Evolutionary conservation across 2,329 filamentous ascomycete species (phyloP).

Genomic region (Westerdykella aurantiaca): DNA sequence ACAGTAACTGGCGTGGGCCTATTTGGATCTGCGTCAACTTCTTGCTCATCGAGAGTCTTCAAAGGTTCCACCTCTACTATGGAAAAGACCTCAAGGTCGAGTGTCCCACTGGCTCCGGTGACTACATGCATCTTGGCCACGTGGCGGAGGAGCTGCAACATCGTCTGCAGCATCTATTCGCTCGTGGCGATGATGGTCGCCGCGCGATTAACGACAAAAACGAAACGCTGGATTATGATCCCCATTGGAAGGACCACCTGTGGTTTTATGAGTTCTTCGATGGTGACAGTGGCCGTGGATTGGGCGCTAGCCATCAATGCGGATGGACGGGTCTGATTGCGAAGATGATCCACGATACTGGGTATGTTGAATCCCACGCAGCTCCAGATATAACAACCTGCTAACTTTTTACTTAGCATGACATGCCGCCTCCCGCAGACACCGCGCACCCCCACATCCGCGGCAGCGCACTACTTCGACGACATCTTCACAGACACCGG

Average conservation of each 20-base stretch:
- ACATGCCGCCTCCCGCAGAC: slow-evolving; percentile 90
- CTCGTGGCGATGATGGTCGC: slow-evolving; percentile 74
- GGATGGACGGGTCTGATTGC: slow-evolving; percentile 95
- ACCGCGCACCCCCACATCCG: slow-evolving; percentile 75
- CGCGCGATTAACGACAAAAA: slow-evolving; percentile 83
- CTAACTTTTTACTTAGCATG: slow-evolving; percentile 54
- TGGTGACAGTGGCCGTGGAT: slow-evolving; percentile 78
- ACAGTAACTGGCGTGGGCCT: slow-evolving; percentile 94
- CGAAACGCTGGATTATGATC: slow-evolving; percentile 82
- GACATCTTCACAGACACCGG: slow-evolving; percentile 64
- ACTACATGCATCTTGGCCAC: slow-evolving; percentile 92
- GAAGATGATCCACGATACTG: slow-evolving; percentile 95
- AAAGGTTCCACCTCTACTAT: slow-evolving; percentile 95
- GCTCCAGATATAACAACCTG: neutral
- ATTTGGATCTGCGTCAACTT: slow-evolving; percentile 98
- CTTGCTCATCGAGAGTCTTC: slow-evolving; percentile 85
- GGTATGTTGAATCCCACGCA: slow-evolving; percentile 53
- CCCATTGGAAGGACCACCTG: slow-evolving; percentile 85
- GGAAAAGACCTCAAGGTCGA: slow-evolving; percentile 83
- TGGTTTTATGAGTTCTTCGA: slow-evolving; percentile 99
- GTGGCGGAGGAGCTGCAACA: slow-evolving; percentile 95
- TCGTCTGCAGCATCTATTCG: slow-evolving; percentile 85
- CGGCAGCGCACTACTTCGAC: slow-evolving; percentile 91
- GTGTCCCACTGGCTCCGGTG: slow-evolving; percentile 87
- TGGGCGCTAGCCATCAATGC: slow-evolving; percentile 90